Evolutionary conservation across 1,284 basidiomycete genomes (phyloP).

Genomic region (Ustilago xerochloae): DNA sequence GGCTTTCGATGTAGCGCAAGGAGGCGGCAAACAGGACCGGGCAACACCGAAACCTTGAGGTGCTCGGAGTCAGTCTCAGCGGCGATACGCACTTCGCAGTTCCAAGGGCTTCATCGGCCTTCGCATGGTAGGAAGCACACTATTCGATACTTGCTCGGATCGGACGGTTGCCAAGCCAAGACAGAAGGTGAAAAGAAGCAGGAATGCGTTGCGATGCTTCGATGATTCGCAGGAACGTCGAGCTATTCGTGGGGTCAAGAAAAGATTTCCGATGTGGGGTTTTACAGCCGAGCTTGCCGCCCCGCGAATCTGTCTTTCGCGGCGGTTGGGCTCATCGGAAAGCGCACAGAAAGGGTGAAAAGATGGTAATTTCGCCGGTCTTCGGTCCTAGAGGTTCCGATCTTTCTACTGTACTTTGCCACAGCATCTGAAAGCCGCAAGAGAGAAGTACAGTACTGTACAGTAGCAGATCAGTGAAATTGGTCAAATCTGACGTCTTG

Average conservation of each 20-base stretch:
- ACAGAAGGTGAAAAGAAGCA: background rate
- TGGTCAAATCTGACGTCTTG: too few species aligned
- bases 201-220: background rate
- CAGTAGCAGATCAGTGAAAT: too few species aligned
- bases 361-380: background rate
- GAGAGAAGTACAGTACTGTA: too few species aligned
- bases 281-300: slow-evolving; percentile 17
- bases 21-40: background rate
- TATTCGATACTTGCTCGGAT: slow-evolving; percentile 1
- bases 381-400: background rate
- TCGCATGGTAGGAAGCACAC: slow-evolving; percentile 1
- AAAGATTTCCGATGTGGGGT: slow-evolving; percentile 37
- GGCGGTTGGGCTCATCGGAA: too few species aligned
- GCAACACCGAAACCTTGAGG: background rate
- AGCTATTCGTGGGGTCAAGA: background rate
- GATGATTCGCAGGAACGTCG: background rate
- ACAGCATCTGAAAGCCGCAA: too few species aligned
- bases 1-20: background rate
- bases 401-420: too few species aligned
- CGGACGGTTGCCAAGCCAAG: background rate
- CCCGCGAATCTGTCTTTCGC: slow-evolving; percentile 13
- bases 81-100: too few species aligned
- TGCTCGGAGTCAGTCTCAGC: too few species aligned
- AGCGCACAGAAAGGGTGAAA: background rate
- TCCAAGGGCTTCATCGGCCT: slow-evolving; percentile 10